These are phyloP conservation scores for Anthostomella pinea DNA, from an alignment of 2,329 filamentous ascomycete genomes.

Conservation along the genomic window DNA sequence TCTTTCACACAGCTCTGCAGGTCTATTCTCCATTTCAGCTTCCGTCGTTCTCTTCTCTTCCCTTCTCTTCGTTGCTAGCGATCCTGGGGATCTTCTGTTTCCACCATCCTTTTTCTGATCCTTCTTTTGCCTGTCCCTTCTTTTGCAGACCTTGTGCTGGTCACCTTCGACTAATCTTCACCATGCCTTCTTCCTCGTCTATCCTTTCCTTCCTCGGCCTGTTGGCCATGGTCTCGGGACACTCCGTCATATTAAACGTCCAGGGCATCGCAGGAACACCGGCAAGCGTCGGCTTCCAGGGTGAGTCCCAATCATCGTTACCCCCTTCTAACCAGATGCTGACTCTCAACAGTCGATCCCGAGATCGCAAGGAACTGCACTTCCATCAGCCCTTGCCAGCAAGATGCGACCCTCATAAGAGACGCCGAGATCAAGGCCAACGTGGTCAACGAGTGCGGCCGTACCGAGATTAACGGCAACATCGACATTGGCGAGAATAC, in stretches of 20 bases:
- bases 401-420: conserved; percentile 62
- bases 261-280: conserved; percentile 46
- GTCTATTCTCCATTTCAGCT: conserved; percentile 20
- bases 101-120: conserved; percentile 17
- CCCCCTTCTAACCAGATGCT: too few species aligned
- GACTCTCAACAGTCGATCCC: conserved; percentile 48
- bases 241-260: conserved; percentile 46
- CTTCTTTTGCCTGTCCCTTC: conserved; percentile 27
- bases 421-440: conserved; percentile 52
- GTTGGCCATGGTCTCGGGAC: conserved; percentile 37
- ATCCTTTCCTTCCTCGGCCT: conserved; percentile 35
- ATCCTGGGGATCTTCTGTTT: conserved; percentile 31
- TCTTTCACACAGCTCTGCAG: conserved; percentile 8
- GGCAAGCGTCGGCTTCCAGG: conserved; percentile 48
- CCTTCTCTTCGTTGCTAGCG: conserved; percentile 21
- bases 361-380: conserved; percentile 61
- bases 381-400: conserved; percentile 62
- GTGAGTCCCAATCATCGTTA: too few species aligned
- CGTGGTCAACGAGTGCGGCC: conserved; percentile 58
- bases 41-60: conserved; percentile 19
- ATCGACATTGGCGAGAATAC: conserved; percentile 60
- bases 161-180: conserved; percentile 26
- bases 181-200: conserved; percentile 36
- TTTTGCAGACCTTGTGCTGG: conserved; percentile 32
- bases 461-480: conserved; percentile 58